Evolutionary conservation across 306 rosid genomes (phyloP), one percentile per base, ranked within the genome.

Genomic region (Acacia confusa): DNA sequence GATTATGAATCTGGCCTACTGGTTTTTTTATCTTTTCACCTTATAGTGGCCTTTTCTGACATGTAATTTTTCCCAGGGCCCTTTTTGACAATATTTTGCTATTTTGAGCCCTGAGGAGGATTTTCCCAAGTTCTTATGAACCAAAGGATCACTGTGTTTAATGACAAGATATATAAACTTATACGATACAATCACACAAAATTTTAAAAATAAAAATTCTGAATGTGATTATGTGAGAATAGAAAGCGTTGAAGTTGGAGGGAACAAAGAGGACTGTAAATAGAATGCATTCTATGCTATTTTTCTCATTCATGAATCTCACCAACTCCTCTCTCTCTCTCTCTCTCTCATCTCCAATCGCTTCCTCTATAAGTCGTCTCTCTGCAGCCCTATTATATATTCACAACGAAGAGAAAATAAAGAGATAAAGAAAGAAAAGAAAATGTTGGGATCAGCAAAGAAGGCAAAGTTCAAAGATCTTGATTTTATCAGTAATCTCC

Each of bases 401-500:
- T 63, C 40, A 28, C n/a, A 63, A 4, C 0, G n/a, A 63, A 27
- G 38, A 61, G 19, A 28, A 25, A 5, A 61, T 32, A 28, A 22
- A 57, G 60, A 20, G 60, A 19, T 6, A 55, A 0, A 50, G 11
- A 55, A n/a, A 55, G 61, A 55, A 55, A 55, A 55, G 27, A 63
- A n/a, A 40, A 75, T 75, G 69, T 32, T 3, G 0, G 44, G 44
- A 22, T 11, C 52, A 3, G 6, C 11, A 22, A 74, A 14, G 68
- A 55, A n/a, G 78, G 43, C 28, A 15, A 20, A 28, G 77, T 30
- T 48, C 3, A 40, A 48, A 16, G 25, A 16, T 19, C 4, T 17
- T 57, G 68, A 75, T n/a, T 6, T 24, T 24, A 60, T 76, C 25
- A 41, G 70, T n/a, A 4, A 4, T 47, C 74, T 80, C 58, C 78